Evolutionary conservation across 768 basidiomycete genomes (phyloP), one percentile per base, ranked within the genome.

Genomic region (Mycena latifolia): DNA sequence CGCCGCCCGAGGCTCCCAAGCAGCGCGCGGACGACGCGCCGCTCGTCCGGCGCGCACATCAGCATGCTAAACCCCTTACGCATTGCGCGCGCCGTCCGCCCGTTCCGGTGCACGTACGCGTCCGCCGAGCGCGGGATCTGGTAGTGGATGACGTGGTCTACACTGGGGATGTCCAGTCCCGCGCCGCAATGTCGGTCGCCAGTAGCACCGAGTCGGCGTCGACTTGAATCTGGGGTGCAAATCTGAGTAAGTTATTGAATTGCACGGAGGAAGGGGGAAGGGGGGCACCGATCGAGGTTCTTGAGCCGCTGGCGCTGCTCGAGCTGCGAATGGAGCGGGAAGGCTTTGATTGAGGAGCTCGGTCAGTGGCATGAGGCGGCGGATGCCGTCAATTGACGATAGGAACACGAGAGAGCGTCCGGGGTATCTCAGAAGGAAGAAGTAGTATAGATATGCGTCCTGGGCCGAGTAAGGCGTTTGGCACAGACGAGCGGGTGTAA

Each of bases 111-210:
- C 31, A 99, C 90, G 75, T 98, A 98, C 0, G 90, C 87, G 76
- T 99, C 98, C 12, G 95, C 94, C 0, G 94, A 88, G n/a, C 96
- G 90, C 14, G 97, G 98, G 20, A 95, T 88, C 71, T 98, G 96
- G 80, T 97, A 99, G 79, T 99, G 97, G 29, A 99, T 91, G 66
- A 99, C 96, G 76, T 99, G 97, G 73, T 98, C 96, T 2, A 99
- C 94, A 18, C 89, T 86, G 9, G 95, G 93, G 61, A 99, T 94
- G 79, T 98, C 97, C 33, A 99, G 86, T 56, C 97, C 97, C 97
- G 90, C 7, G 97, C 94, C 10, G 97, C 97, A 63, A 99, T 94
- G 76, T 99, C 98, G 0, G 97, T 99, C 3, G 97, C 96, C 20
- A 99, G 89, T 3, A 99, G 86, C 58, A 98, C 86, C 1, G 89